Evolutionary conservation across 257 asterid species (phyloP).

Genomic region (Solanum megistacrolobum): DNA sequence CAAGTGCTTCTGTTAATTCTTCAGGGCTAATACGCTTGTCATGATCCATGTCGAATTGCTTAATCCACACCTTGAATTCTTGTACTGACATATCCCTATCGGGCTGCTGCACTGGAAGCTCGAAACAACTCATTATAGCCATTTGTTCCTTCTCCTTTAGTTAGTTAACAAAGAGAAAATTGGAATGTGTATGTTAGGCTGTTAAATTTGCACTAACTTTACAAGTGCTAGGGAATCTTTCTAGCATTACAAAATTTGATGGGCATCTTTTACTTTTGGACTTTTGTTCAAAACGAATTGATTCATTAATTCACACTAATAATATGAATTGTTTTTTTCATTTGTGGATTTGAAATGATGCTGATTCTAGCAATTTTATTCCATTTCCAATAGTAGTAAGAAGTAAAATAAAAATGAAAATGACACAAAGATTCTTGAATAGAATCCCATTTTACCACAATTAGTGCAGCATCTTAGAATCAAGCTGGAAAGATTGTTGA

Average conservation of each 20-base stretch:
- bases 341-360: not conserved
- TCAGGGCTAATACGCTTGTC: slow-evolving; percentile 22
- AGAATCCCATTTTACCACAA: not conserved
- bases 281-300: not conserved
- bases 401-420: not conserved
- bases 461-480: not conserved
- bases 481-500: not conserved
- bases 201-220: not conserved
- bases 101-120: slow-evolving; percentile 8
- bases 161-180: not conserved
- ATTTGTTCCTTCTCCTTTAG: not conserved
- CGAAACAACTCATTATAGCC: slow-evolving; percentile 10
- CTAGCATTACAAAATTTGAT: not conserved
- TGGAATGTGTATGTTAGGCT: not conserved
- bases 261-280: not conserved
- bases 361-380: not conserved
- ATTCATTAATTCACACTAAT: not conserved
- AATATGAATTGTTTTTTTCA: not conserved
- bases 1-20: slow-evolving; percentile 20
- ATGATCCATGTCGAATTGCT: slow-evolving; percentile 15
- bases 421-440: not conserved
- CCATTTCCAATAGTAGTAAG: not conserved
- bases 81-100: slow-evolving; percentile 13
- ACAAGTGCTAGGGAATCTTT: not conserved
- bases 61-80: slow-evolving; percentile 34